Percentiles rank a stretch among this genome's conserved stretches.
phyloP scores from a whole-genome alignment of 805 yeast genomes.

The Pichia heedii region DNA sequence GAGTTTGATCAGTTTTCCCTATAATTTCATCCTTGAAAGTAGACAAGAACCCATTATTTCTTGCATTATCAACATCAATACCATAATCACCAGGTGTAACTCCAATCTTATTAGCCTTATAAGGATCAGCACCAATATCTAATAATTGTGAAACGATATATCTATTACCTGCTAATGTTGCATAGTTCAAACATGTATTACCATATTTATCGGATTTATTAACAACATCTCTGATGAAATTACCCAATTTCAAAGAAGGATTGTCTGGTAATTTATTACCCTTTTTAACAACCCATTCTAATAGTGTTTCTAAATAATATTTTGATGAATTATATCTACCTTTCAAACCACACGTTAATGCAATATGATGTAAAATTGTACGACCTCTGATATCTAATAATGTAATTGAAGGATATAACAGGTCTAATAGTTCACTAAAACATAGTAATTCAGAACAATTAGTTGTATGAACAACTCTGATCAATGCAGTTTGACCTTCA shows the following conservation, averaged over 20 bases:
- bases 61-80: slow-evolving; percentile 32
- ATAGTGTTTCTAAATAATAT: slow-evolving; percentile 60
- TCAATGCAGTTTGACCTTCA: slow-evolving; percentile 80
- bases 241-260: slow-evolving; percentile 40
- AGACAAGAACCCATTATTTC: neutral
- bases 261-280: slow-evolving; percentile 36
- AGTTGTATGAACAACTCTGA: slow-evolving; percentile 76
- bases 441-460: slow-evolving; percentile 73
- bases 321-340: slow-evolving; percentile 66
- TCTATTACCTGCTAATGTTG: slow-evolving; percentile 79
- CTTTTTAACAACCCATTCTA: slow-evolving; percentile 68
- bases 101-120: slow-evolving; percentile 75
- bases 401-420: slow-evolving; percentile 66
- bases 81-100: slow-evolving; percentile 84
- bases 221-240: slow-evolving; percentile 60
- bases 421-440: slow-evolving; percentile 60
- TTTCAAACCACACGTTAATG: slow-evolving; percentile 67
- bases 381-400: slow-evolving; percentile 62
- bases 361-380: slow-evolving; percentile 81
- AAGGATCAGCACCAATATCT: slow-evolving; percentile 82
- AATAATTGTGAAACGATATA: slow-evolving; percentile 72
- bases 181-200: slow-evolving; percentile 89
- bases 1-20: no score
- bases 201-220: slow-evolving; percentile 91
- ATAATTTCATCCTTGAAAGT: no score